phyloP scores from a whole-genome alignment of 495 filamentous ascomycete species.

The Hamigera avellanea region DNA sequence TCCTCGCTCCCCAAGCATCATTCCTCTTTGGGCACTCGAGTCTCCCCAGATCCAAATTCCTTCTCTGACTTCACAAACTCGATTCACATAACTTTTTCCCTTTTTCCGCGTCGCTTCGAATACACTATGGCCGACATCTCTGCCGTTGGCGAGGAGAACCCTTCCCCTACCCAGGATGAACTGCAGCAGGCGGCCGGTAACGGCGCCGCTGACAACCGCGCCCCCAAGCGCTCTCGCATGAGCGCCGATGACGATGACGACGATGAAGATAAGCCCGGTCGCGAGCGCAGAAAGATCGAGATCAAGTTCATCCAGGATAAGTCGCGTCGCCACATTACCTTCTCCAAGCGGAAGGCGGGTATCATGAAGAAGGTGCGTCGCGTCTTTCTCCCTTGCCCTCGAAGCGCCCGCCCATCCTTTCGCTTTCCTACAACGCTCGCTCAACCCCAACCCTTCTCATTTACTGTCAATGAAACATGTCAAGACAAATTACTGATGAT shows the following conservation, averaged over 20 bases:
- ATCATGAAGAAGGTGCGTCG: conserved; percentile 99
- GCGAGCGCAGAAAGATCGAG: conserved; percentile 98
- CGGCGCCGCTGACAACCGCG: conserved; percentile 57
- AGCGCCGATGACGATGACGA: conserved; percentile 93
- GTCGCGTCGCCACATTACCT: conserved; percentile 98
- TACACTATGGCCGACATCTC: conserved; percentile 33
- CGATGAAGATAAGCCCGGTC: conserved; percentile 94
- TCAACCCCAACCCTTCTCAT: not conserved
- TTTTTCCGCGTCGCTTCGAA: not conserved
- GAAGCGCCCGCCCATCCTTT: conserved; percentile 2
- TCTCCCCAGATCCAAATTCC: conserved; percentile 10
- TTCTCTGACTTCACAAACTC: conserved; percentile 1
- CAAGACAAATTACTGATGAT: not conserved
- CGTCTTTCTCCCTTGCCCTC: conserved; percentile 8
- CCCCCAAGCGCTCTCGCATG: conserved; percentile 82
- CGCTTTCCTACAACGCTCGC: not conserved
- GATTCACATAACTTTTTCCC: conserved; percentile 2
- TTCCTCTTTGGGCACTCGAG: conserved; percentile 36
- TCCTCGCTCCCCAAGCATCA: conserved; percentile 30
- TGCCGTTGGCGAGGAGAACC: conserved; percentile 35
- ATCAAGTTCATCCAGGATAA: conserved; percentile 99
- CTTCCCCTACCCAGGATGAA: conserved; percentile 40
- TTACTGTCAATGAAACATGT: not conserved
- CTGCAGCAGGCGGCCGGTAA: conserved; percentile 38
- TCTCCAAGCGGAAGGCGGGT: conserved; percentile 99